These are phyloP conservation scores for Porpolomopsis calyptriformis DNA, from an alignment of 768 basidiomycete genomes.

Conservation along the genomic window DNA sequence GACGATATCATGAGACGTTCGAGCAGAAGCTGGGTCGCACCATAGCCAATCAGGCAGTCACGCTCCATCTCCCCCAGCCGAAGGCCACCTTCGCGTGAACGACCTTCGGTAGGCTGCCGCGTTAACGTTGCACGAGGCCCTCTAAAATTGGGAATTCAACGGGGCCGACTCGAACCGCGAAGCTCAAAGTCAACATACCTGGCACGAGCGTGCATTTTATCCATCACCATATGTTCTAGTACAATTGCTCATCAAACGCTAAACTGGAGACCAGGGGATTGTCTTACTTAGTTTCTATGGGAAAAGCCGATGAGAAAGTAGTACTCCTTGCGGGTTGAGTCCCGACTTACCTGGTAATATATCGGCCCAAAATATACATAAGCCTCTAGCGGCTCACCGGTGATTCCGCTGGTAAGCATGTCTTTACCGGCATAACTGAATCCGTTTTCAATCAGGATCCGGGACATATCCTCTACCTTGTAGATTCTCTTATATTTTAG, in stretches of 20 bases:
- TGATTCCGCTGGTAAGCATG: constrained; percentile 96
- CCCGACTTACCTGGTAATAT: constrained; percentile 73
- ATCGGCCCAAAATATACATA: constrained; percentile 99
- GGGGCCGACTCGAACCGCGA: background rate
- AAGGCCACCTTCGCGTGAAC: constrained; percentile 93
- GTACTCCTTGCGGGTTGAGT: background rate
- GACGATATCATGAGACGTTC: constrained; percentile 99
- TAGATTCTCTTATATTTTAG: background rate
- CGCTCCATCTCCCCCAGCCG: constrained; percentile 99
- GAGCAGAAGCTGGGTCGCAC: constrained; percentile 92
- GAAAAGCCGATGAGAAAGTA: constrained; percentile 10
- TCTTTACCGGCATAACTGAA: constrained; percentile 99
- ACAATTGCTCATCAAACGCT: constrained; percentile 11
- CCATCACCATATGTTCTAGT: constrained; percentile 96
- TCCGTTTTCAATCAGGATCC: constrained; percentile 87
- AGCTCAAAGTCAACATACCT: constrained; percentile 40
- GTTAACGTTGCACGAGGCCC: constrained; percentile 95
- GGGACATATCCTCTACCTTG: constrained; percentile 95
- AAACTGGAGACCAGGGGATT: background rate
- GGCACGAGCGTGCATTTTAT: constrained; percentile 99
- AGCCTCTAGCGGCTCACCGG: constrained; percentile 90
- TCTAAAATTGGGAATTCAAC: constrained; percentile 27
- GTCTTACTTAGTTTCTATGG: constrained; percentile 86
- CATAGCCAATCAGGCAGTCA: constrained; percentile 95
- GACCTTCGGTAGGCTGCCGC: constrained; percentile 95